Conservation (phyloP, 2,329 filamentous ascomycete genomes). For the Colletotrichum sp. region DNA sequence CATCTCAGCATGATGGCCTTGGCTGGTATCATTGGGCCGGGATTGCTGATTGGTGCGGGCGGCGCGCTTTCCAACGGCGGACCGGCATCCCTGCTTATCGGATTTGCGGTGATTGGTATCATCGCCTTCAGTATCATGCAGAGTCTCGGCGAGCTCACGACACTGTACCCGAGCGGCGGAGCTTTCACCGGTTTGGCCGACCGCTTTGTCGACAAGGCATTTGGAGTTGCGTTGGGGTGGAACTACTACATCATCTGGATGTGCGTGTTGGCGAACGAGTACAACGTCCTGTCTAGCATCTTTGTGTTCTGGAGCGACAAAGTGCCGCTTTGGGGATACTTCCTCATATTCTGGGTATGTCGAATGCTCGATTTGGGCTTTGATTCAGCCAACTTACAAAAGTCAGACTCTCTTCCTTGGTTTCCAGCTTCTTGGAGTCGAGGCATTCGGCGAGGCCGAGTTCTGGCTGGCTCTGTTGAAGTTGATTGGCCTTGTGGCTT, state of each 20-base stretch:
- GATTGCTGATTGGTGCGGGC: conserved; percentile 74
- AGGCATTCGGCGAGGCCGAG: conserved; percentile 79
- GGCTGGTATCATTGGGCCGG: conserved; percentile 70
- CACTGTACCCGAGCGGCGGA: conserved; percentile 73
- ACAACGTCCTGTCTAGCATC: conserved; percentile 72
- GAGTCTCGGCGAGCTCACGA: conserved; percentile 76
- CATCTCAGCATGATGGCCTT: conserved; percentile 71
- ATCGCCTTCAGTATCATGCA: conserved; percentile 74
- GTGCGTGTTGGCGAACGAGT: conserved; percentile 71
- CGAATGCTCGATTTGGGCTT: not conserved
- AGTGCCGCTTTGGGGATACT: conserved; percentile 70
- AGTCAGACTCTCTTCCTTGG: conserved; percentile 60
- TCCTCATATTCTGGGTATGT: conserved; percentile 73
- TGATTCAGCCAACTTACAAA: not conserved
- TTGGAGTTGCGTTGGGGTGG: conserved; percentile 73
- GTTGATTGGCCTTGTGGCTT: conserved; percentile 70
- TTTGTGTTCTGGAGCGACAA: conserved; percentile 69
- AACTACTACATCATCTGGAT: conserved; percentile 75
- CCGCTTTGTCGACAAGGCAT: conserved; percentile 73
- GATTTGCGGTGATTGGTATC: conserved; percentile 74
- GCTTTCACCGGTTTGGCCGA: conserved; percentile 75
- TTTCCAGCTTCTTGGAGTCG: conserved; percentile 75
- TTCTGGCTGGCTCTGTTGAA: conserved; percentile 81
- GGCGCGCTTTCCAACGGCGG: conserved; percentile 72
- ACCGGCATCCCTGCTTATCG: conserved; percentile 74